Evolutionary conservation across 345 rosid genomes (phyloP).

Genomic region (Eucalyptus sideroxylon): DNA sequence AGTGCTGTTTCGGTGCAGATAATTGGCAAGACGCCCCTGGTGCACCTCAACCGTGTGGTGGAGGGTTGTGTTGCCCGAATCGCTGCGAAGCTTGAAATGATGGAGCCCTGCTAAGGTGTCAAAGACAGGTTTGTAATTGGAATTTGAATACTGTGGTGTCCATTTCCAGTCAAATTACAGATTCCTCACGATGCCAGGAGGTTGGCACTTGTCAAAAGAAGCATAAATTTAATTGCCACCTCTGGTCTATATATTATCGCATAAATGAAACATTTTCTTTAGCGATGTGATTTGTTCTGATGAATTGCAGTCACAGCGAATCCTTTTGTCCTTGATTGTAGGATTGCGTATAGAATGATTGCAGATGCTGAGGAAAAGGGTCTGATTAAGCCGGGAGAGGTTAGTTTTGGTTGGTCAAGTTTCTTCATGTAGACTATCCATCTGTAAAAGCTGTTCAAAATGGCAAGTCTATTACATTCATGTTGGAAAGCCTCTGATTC

Average conservation of each 20-base stretch:
- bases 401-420: neutral
- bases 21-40: slow-evolving; percentile 71
- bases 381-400: slow-evolving; percentile 54
- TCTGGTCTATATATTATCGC: neutral
- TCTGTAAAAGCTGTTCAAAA: neutral
- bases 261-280: neutral
- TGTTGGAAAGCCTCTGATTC: neutral
- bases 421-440: neutral
- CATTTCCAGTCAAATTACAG: neutral
- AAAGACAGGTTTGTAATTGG: slow-evolving; percentile 53
- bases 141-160: neutral
- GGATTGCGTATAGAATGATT: slow-evolving; percentile 75
- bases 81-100: slow-evolving; percentile 74
- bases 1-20: slow-evolving; percentile 10
- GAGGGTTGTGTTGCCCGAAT: slow-evolving; percentile 63
- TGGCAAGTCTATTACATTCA: neutral
- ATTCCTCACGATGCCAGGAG: neutral
- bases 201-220: neutral
- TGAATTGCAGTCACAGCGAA: neutral
- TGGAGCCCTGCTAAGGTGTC: slow-evolving; percentile 90
- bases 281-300: neutral
- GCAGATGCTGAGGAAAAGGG: slow-evolving; percentile 69
- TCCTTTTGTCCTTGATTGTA: neutral
- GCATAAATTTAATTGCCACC: neutral
- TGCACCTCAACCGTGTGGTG: slow-evolving; percentile 57